Conservation (phyloP, 1,139 yeast genomes). For the Sugiyamaella grinbergsii region DNA sequence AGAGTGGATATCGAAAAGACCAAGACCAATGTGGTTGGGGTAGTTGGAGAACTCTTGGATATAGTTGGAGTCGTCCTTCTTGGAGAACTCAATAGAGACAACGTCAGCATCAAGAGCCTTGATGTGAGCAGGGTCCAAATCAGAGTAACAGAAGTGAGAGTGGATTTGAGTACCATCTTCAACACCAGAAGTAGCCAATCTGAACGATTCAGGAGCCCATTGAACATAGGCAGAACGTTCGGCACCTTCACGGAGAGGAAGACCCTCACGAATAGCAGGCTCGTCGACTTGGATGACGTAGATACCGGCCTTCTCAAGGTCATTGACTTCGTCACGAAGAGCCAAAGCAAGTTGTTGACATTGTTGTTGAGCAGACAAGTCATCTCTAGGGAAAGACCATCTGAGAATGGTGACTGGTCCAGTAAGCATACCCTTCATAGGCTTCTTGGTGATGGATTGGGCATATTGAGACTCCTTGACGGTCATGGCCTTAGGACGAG, state of each 20-base stretch:
- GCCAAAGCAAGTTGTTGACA: constrained; percentile 97
- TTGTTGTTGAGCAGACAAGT: constrained; percentile 90
- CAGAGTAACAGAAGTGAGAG: constrained; percentile 99
- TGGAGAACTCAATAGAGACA: constrained; percentile 97
- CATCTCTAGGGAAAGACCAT: constrained; percentile 99
- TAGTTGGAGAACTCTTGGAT: constrained; percentile 96
- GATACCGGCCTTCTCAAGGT: constrained; percentile 97
- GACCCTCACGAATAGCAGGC: constrained; percentile 99
- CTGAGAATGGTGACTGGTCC: constrained; percentile 99
- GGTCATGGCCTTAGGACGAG: constrained; percentile 98
- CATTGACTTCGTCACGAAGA: constrained; percentile 96
- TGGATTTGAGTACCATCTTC: constrained; percentile 94
- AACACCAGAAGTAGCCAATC: constrained; percentile 99
- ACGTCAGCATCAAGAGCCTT: constrained; percentile 99
- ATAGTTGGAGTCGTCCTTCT: constrained; percentile 98
- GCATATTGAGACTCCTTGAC: constrained; percentile 99
- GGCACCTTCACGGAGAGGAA: constrained; percentile 96
- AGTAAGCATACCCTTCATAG: constrained; percentile 99
- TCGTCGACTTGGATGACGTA: constrained; percentile 98
- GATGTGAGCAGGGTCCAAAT: constrained; percentile 98
- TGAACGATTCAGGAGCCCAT: constrained; percentile 99
- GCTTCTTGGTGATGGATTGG: constrained; percentile 91
- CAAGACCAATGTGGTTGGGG: constrained; percentile 99
- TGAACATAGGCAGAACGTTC: constrained; percentile 95
- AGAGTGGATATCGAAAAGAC: constrained; percentile 98